Conservation (phyloP, 768 basidiomycete genomes). For the Boletus sensibilis region DNA sequence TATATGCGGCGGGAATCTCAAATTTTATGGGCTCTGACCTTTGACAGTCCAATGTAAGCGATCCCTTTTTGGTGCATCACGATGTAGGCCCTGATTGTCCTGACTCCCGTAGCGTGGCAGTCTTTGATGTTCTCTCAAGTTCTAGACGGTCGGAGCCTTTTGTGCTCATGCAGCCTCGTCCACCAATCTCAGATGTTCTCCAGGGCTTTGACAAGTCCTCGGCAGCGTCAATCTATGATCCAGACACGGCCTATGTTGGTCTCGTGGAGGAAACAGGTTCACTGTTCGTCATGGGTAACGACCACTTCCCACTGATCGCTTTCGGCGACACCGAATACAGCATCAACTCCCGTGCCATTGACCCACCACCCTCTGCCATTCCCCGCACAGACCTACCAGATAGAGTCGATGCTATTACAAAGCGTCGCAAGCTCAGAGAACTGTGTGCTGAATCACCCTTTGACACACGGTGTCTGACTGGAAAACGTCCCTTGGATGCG, state of each 20-base stretch:
- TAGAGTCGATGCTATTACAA: constrained; percentile 47
- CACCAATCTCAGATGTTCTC: constrained; percentile 70
- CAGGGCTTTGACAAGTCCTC: constrained; percentile 41
- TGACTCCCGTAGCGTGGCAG: constrained; percentile 58
- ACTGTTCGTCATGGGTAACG: constrained; percentile 83
- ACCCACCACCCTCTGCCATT: constrained; percentile 35
- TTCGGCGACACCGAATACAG: constrained; percentile 52
- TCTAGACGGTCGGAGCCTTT: constrained; percentile 58
- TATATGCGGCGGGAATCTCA: constrained; percentile 35
- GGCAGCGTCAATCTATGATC: constrained; percentile 39
- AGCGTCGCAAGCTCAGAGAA: constrained; percentile 43
- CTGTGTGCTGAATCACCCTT: constrained; percentile 38
- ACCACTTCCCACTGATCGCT: constrained; percentile 77
- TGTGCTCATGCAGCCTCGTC: constrained; percentile 84
- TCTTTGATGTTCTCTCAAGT: constrained; percentile 70
- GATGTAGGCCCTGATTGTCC: not conserved
- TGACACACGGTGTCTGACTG: constrained; percentile 62
- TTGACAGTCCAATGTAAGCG: constrained; percentile 67
- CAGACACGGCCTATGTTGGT: constrained; percentile 78
- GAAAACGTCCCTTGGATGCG: constrained; percentile 54
- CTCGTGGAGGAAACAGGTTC: constrained; percentile 68
- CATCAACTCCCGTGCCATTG: constrained; percentile 33
- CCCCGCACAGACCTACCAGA: constrained; percentile 35
- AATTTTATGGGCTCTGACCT: constrained; percentile 58
- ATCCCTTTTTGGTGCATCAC: not conserved